phyloP scores from a whole-genome alignment of 257 asterid genomes.

The Cynanchum wilfordii region DNA sequence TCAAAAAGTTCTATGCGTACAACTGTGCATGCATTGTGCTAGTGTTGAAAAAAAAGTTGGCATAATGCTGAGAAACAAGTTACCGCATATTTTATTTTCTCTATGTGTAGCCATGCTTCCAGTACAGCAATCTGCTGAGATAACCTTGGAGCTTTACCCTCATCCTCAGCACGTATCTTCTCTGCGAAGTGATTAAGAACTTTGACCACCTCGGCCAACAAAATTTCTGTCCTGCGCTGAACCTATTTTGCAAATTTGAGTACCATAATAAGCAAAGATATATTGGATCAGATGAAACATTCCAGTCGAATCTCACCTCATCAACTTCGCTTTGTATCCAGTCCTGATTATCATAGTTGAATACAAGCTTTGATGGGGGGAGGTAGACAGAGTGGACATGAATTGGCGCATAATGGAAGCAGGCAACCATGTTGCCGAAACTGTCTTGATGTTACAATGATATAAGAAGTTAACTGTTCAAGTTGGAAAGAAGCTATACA shows the following conservation, averaged over 20 bases:
- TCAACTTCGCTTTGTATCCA: constrained; percentile 61
- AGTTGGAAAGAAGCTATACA: neutral
- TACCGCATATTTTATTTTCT: constrained; percentile 70
- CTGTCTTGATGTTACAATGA: constrained; percentile 30
- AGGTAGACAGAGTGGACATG: constrained; percentile 68
- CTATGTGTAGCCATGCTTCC: constrained; percentile 50
- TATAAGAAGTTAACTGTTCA: constrained; percentile 15
- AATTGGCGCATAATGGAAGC: constrained; percentile 73
- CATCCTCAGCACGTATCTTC: constrained; percentile 25
- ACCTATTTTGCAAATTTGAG: constrained; percentile 37
- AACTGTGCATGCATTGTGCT: too few species aligned
- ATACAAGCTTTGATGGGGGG: constrained; percentile 72
- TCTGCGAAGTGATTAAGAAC: constrained; percentile 44
- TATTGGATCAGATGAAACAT: constrained; percentile 13
- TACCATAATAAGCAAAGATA: constrained; percentile 10
- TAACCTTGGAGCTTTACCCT: constrained; percentile 32
- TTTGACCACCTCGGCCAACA: constrained; percentile 54
- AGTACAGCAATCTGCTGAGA: constrained; percentile 45
- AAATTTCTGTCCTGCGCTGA: constrained; percentile 35
- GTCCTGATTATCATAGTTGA: constrained; percentile 53
- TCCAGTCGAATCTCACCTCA: constrained; percentile 43
- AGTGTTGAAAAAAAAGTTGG: neutral
- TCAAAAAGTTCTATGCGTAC: too few species aligned
- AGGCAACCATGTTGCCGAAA: constrained; percentile 80
- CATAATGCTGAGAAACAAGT: constrained; percentile 5